Percentiles rank a stretch among this genome's conserved stretches.
These are phyloP conservation scores for Myotisia sp. DNA, from an alignment of 2,329 filamentous ascomycete genomes.

Conservation along the genomic window DNA sequence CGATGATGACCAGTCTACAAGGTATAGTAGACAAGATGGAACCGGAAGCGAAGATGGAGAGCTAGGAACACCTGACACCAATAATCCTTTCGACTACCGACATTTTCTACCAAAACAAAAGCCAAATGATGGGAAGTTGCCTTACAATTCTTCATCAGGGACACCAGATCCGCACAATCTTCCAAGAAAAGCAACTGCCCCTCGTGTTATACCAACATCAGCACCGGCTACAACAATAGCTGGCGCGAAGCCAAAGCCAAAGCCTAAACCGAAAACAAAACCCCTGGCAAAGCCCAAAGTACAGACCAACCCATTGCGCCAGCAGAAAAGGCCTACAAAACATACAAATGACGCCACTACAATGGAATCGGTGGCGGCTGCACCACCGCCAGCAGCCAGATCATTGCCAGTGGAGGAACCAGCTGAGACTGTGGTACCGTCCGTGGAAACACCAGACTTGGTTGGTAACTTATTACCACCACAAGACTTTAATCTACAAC, in stretches of 20 bases:
- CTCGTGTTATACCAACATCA: constrained; percentile 15
- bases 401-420: constrained; percentile 14
- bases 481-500: constrained; percentile 22
- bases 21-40: constrained; percentile 14
- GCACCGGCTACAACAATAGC: constrained; percentile 17
- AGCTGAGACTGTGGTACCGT: constrained; percentile 8
- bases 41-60: constrained; percentile 28
- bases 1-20: constrained; percentile 20
- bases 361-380: neutral
- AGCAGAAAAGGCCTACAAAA: constrained; percentile 14
- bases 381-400: constrained; percentile 6
- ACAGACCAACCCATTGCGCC: constrained; percentile 23
- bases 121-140: constrained; percentile 21
- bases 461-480: constrained; percentile 19
- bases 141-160: constrained; percentile 18
- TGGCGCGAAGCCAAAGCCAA: constrained; percentile 15
- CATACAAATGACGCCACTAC: constrained; percentile 2
- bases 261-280: constrained; percentile 13
- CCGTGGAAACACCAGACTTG: constrained; percentile 16
- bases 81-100: constrained; percentile 36
- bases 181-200: constrained; percentile 22
- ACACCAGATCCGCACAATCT: constrained; percentile 24
- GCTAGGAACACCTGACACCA: constrained; percentile 24
- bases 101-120: constrained; percentile 34
- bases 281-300: constrained; percentile 13